Evolutionary conservation across 768 basidiomycete genomes (phyloP), one percentile per base, ranked within the genome.

Genomic region (Piloderma croceum): DNA sequence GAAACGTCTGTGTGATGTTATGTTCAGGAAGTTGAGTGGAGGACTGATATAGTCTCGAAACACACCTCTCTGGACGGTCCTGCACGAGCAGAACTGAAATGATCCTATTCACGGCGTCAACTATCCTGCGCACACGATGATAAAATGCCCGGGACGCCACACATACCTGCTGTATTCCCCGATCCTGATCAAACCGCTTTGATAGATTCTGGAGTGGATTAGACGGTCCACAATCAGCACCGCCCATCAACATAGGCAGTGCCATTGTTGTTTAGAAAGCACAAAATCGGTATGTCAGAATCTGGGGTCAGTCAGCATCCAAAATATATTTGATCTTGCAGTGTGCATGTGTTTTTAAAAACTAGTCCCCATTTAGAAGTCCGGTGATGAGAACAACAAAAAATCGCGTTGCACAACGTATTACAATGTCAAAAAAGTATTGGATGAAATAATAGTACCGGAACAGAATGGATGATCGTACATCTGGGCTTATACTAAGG

Each of bases 161-260:
- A 25, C 15, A 29, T 15, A 90, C 88, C 69, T 89, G 87, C 58
- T 88, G 85, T 2, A 76, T 54, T 7, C 85, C 86, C 51, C 86
- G 72, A 57, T 92, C 90, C 32, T 75, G 71, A 48, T 88, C 86
- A 46, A 90, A 82, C 33, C 75, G 71, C 55, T 91, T 92, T 0
- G 84, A 73, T 5, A 94, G 75, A 12, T 73, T 76, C 53, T 89
- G 86, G 13, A 94, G 61, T 9, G 89, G 79, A 58, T 91, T 94
- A 1, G 76, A 75, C 5, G 91, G 90, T 1, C 91, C 91, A 49
- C 90, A 94, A 32, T 90, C 88, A 2, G 86, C 70, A 31, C 79
- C 80, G 34, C 74, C 77, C 17, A 81, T 73, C 15, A 93, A 81
- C 71, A 87, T 74, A 36, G 88, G 82, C 21, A 92, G 69, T 5